Base-by-base conservation (phyloP, 768 basidiomycete species). In the Trametes gibbosa region DNA sequence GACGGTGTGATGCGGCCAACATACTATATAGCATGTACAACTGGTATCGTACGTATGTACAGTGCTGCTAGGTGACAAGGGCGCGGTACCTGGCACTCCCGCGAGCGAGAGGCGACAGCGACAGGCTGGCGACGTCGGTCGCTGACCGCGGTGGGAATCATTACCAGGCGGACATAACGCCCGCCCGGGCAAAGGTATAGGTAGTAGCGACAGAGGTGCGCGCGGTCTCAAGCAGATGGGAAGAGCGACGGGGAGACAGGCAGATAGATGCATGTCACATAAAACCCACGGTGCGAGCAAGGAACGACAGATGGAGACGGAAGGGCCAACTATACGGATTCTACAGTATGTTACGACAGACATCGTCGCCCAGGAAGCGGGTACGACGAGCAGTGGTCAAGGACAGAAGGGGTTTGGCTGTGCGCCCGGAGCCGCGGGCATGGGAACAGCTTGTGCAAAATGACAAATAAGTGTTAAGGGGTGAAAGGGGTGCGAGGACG, bases 11-110 rank as follows among this genome's bases (percentile, higher is more conserved):
- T 10, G 8, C 19, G 6, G 43, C 42, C 5, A 19, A n/a, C n/a
- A n/a, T 37, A 55, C 32, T 55, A 41, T 55, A 59, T 51, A 59
- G n/a, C 25, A 57, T 57, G 48, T 49, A 57, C 56, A 48, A 37
- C 16, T 56, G 46, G 21, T 34, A 24, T 16, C 25, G 32, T 10
- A 16, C n/a, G 19, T 53, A 53, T 45, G 14, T 53, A 53, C 41
- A 45, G 9, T 5, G 19, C 21, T 32, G 29, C 29, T 10, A 32
- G 19, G n/a, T n/a, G n/a, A n/a, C n/a, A n/a, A n/a, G n/a, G n/a
- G n/a, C n/a, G n/a, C n/a, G n/a, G n/a, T n/a, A n/a, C n/a, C n/a
- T n/a, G n/a, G n/a, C n/a, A n/a, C n/a, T n/a, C n/a, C n/a, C n/a
- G n/a, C n/a, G n/a, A n/a, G 2, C 21, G 43, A 10, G 13, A 39